A percentile compares a stretch with the other conserved stretches of the same genome.
These are phyloP conservation scores for Pulveroboletus sp. DNA, from an alignment of 768 basidiomycete genomes.

Conservation along the genomic window DNA sequence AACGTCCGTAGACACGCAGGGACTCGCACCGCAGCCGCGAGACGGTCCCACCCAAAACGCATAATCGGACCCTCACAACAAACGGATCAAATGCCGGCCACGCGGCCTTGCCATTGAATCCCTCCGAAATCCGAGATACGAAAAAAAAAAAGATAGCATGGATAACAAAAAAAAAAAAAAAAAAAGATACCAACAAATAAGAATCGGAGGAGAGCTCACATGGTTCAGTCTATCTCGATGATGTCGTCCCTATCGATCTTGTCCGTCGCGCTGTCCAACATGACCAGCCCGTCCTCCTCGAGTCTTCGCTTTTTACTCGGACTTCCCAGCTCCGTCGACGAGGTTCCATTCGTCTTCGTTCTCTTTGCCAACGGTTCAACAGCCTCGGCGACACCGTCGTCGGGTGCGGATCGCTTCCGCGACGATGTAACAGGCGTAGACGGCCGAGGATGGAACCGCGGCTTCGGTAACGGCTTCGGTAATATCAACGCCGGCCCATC, in stretches of 20 bases:
- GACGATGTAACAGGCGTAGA: constrained; percentile 38
- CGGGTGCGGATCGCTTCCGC: constrained; percentile 55
- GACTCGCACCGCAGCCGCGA: too few relatives aligned
- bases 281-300: constrained; percentile 70
- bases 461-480: constrained; percentile 59
- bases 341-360: constrained; percentile 32
- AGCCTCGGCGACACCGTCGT: constrained; percentile 49
- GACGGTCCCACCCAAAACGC: too few relatives aligned
- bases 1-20: too few relatives aligned
- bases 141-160: too few relatives aligned
- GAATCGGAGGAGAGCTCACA: too few relatives aligned
- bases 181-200: too few relatives aligned
- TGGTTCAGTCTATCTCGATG: constrained; percentile 51
- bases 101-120: too few relatives aligned
- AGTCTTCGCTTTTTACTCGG: constrained; percentile 61
- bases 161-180: too few relatives aligned
- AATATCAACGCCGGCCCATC: constrained; percentile 56
- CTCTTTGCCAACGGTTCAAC: constrained; percentile 58
- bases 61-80: too few relatives aligned
- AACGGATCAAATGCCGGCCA: too few relatives aligned
- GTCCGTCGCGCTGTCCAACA: constrained; percentile 58
- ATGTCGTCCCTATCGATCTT: constrained; percentile 52
- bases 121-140: too few relatives aligned
- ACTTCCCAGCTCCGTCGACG: constrained; percentile 31
- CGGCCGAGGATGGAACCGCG: constrained; percentile 41